Percentiles rank a stretch among this genome's conserved stretches.
phyloP scores from a whole-genome alignment of 148 eudicot genomes.

The Amaranthus cruentus region DNA sequence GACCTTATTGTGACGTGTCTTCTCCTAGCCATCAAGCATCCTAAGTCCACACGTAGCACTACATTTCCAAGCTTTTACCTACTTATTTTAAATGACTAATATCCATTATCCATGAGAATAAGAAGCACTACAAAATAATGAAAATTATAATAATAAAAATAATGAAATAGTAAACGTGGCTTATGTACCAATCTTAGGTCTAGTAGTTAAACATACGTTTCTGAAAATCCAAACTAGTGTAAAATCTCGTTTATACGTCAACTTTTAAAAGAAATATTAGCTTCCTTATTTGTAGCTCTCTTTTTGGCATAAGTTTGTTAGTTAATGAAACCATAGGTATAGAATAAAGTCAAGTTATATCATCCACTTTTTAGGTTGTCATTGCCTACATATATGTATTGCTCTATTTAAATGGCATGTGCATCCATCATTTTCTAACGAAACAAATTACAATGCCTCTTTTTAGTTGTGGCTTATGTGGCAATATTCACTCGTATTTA shows the following conservation, averaged over 20 bases:
- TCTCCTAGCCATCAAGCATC: too few species aligned
- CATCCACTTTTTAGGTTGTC: slow-evolving; percentile 11
- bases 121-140: neutral
- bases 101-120: too few species aligned
- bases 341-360: neutral
- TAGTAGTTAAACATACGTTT: slow-evolving; percentile 15
- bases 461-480: neutral
- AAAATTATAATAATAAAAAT: neutral
- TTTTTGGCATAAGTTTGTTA: neutral
- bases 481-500: neutral
- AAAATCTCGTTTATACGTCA: slow-evolving; percentile 5
- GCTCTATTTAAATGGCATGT: too few species aligned
- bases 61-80: neutral
- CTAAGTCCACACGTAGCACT: too few species aligned
- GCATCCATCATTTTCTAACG: neutral
- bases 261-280: neutral
- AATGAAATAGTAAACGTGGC: slow-evolving; percentile 10
- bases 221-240: slow-evolving; percentile 6
- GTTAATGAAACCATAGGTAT: neutral
- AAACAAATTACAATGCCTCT: neutral
- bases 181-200: slow-evolving; percentile 17
- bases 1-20: too few species aligned
- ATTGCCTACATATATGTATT: neutral
- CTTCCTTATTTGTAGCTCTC: neutral
- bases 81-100: too few species aligned